Percentiles rank a stretch among this genome's conserved stretches.
These are phyloP conservation scores for Xerophyta viscosa DNA, from an alignment of 106 monocot species.

Conservation along the genomic window DNA sequence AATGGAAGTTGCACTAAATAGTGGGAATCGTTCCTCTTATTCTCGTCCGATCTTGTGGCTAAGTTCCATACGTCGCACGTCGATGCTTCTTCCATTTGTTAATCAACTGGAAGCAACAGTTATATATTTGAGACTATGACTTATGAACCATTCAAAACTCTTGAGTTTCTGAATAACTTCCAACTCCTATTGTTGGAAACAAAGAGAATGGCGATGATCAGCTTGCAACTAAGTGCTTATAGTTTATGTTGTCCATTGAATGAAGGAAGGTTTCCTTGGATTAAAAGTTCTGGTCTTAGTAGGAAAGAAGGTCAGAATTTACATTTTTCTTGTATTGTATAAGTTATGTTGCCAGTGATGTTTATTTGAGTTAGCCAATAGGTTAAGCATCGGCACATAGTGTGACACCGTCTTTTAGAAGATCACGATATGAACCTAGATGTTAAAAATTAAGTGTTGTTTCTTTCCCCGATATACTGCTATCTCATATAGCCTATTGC, in stretches of 20 bases:
- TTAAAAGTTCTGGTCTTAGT: slow-evolving; percentile 9
- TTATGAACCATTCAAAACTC: neutral
- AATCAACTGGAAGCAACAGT: slow-evolving; percentile 9
- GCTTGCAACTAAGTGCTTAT: too few species aligned
- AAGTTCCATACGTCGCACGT: slow-evolving; percentile 3
- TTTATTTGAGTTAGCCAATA: too few species aligned
- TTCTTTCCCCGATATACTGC: too few species aligned
- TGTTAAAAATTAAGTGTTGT: too few species aligned
- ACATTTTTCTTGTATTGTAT: neutral
- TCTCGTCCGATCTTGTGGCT: neutral
- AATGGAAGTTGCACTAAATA: neutral
- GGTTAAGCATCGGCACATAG: too few species aligned
- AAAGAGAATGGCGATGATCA: too few species aligned
- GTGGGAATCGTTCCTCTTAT: neutral
- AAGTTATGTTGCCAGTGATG: too few species aligned
- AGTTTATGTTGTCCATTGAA: neutral
- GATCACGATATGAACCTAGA: too few species aligned
- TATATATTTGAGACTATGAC: slow-evolving; percentile 29
- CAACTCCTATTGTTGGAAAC: too few species aligned
- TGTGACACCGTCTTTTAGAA: too few species aligned
- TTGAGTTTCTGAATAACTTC: too few species aligned
- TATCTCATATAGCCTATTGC: too few species aligned
- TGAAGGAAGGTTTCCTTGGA: slow-evolving; percentile 5
- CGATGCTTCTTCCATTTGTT: slow-evolving; percentile 21
- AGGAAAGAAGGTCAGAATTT: slow-evolving; percentile 10